phyloP scores from a whole-genome alignment of 2,329 filamentous ascomycete genomes.

The Cucurbitaria berberidis region DNA sequence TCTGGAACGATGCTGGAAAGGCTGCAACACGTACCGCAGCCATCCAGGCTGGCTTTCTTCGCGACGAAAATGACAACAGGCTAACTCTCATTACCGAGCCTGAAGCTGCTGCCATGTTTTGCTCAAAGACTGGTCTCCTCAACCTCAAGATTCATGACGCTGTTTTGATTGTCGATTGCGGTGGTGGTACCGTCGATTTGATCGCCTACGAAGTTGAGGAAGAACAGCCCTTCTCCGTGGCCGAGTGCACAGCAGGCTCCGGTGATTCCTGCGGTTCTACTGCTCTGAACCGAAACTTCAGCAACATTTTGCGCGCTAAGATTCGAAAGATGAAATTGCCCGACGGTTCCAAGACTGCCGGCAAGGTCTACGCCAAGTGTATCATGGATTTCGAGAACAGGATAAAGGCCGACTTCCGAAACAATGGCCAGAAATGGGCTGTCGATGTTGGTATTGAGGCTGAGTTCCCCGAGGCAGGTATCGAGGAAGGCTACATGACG shows the following conservation, averaged over 20 bases:
- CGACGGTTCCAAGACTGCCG: constrained; percentile 95
- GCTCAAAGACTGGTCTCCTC: constrained; percentile 92
- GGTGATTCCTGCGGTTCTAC: constrained; percentile 99
- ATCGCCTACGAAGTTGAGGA: constrained; percentile 99
- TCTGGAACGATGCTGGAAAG: constrained; percentile 99
- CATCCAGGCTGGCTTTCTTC: constrained; percentile 94
- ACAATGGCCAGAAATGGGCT: constrained; percentile 99
- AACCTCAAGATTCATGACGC: constrained; percentile 98
- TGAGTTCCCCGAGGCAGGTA: constrained; percentile 95
- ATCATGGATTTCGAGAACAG: constrained; percentile 99
- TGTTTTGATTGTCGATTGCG: constrained; percentile 97
- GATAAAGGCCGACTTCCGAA: constrained; percentile 99
- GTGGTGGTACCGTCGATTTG: constrained; percentile 97
- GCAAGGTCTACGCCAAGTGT: constrained; percentile 97
- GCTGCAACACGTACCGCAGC: constrained; percentile 94
- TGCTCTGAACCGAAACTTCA: constrained; percentile 96
- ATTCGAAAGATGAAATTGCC: constrained; percentile 99
- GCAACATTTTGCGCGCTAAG: constrained; percentile 95
- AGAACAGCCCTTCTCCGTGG: constrained; percentile 94
- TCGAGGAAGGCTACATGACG: constrained; percentile 99
- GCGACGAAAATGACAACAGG: constrained; percentile 97
- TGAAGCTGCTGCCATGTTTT: constrained; percentile 96
- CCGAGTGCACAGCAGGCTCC: constrained; percentile 95
- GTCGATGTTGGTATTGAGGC: constrained; percentile 98
- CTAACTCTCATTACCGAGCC: constrained; percentile 94